These are phyloP conservation scores for Termitomyces sp. DNA, from an alignment of 768 basidiomycete species.

Conservation along the genomic window DNA sequence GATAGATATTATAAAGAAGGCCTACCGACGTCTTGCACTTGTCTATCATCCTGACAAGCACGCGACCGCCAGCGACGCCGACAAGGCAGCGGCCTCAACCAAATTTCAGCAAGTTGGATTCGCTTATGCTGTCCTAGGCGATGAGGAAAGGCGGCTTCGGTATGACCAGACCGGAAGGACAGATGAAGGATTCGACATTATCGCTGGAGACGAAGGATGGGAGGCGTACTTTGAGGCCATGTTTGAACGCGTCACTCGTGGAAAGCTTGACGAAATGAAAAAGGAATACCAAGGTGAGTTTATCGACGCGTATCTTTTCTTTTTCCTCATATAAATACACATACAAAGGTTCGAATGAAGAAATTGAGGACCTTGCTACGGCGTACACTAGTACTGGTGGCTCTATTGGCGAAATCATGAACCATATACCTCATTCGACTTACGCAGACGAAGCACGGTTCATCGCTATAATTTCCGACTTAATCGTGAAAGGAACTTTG, in stretches of 20 bases:
- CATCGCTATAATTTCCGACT: slow-evolving; percentile 55
- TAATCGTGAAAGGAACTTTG: slow-evolving; percentile 61
- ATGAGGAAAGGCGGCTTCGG: slow-evolving; percentile 63
- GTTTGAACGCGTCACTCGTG: slow-evolving; percentile 82
- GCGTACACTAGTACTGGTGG: slow-evolving; percentile 74
- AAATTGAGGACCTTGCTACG: slow-evolving; percentile 67
- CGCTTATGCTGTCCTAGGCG: slow-evolving; percentile 84
- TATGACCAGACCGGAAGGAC: slow-evolving; percentile 89
- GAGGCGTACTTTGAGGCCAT: slow-evolving; percentile 90
- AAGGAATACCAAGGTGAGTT: slow-evolving; percentile 82
- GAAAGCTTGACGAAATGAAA: slow-evolving; percentile 89
- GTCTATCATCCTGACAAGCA: slow-evolving; percentile 91
- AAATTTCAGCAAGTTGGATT: slow-evolving; percentile 94
- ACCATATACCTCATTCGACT: slow-evolving; percentile 80
- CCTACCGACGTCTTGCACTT: slow-evolving; percentile 83
- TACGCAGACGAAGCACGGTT: slow-evolving; percentile 84
- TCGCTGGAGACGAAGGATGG: slow-evolving; percentile 83
- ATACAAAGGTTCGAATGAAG: slow-evolving; percentile 73
- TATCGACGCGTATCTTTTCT: neutral
- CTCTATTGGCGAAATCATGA: slow-evolving; percentile 77
- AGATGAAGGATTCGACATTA: slow-evolving; percentile 68
- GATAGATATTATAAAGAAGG: slow-evolving; percentile 67
- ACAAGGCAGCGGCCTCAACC: slow-evolving; percentile 60
- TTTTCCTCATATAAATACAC: slow-evolving; percentile 1
- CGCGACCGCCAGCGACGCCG: slow-evolving; percentile 46